Evolutionary conservation across 371 early-diverging fungal genomes (phyloP), one percentile per base, ranked within the genome.

Genomic region (Mortierella sp.): DNA sequence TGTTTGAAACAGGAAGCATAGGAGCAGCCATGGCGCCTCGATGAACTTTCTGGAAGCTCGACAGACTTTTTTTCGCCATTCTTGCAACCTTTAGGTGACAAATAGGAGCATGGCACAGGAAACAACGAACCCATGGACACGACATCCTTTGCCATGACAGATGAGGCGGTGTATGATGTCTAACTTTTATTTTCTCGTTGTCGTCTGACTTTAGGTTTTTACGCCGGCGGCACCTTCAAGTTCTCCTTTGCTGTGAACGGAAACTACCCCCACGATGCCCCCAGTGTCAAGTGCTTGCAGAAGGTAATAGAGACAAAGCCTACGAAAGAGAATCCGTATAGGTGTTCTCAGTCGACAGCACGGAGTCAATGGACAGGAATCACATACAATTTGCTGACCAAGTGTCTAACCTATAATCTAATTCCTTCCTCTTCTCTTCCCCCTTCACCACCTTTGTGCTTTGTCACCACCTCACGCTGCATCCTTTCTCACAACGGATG

Each of bases 201-300:
- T 43, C 40, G 76, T 43, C 54, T 28, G 43, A n/a, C 28, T 28
- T 71, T 76, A 96, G 96, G 98, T n/a, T 96, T 97, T 79, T 99
- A 99, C 88, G 91, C 92, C 74, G 95, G 94, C 55, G 99, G 99
- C 13, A 82, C 90, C n/a, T 99, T 99, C 91, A 87, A 89, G 80
- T 98, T 99, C 87, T 93, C 94, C 10, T 97, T 99, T 83, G 91
- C 92, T 2, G 92, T 99, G 74, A 96, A 95, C 78, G 91, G 93
- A 79, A 97, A 95, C 88, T 99, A 99, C 88, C 99, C 99, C 28
- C 99, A 99, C 88, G 97, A 98, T 75, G 96, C 99, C 78, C 99
- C 99, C 78, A 98, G 98, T 88, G 97, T 99, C 43, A 93, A 92
- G 70, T 99, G 99, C 89, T 90, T 91, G 73, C 96, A 97, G 88